Percentiles rank a stretch among this genome's conserved stretches.
phyloP scores from a whole-genome alignment of 768 basidiomycete genomes.

The Xerocomellus amylosporus region DNA sequence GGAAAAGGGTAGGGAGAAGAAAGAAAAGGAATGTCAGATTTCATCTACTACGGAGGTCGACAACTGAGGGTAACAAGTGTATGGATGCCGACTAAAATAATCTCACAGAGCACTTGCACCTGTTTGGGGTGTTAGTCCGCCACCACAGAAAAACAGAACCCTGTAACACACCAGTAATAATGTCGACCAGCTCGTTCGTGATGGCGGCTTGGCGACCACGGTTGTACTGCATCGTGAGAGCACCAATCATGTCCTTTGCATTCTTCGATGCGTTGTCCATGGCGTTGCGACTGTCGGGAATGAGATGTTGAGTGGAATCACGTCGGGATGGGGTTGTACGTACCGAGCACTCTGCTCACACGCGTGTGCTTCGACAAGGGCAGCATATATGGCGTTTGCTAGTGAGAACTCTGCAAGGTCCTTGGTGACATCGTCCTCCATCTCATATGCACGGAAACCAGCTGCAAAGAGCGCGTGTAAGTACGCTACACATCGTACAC shows the following conservation, averaged over 20 bases:
- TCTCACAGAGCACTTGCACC: constrained; percentile 50
- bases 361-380: constrained; percentile 92
- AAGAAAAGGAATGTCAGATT: constrained; percentile 19
- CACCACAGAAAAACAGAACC: not conserved
- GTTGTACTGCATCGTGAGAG: constrained; percentile 93
- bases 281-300: constrained; percentile 70
- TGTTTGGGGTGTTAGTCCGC: constrained; percentile 16
- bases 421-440: constrained; percentile 93
- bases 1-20: not conserved
- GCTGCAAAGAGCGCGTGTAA: constrained; percentile 39
- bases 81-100: constrained; percentile 11
- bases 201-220: constrained; percentile 98
- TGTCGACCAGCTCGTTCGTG: constrained; percentile 92
- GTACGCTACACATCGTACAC: not conserved
- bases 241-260: constrained; percentile 87
- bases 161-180: constrained; percentile 71
- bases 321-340: constrained; percentile 6
- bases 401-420: constrained; percentile 94
- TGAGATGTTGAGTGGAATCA: not conserved
- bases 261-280: constrained; percentile 99
- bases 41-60: constrained; percentile 21
- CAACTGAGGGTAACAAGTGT: constrained; percentile 11
- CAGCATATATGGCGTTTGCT: constrained; percentile 93
- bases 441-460: constrained; percentile 93
- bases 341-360: constrained; percentile 92